Evolutionary conservation across 2,329 filamentous ascomycete species (phyloP).

Genomic region (Aspergillus ustus): DNA sequence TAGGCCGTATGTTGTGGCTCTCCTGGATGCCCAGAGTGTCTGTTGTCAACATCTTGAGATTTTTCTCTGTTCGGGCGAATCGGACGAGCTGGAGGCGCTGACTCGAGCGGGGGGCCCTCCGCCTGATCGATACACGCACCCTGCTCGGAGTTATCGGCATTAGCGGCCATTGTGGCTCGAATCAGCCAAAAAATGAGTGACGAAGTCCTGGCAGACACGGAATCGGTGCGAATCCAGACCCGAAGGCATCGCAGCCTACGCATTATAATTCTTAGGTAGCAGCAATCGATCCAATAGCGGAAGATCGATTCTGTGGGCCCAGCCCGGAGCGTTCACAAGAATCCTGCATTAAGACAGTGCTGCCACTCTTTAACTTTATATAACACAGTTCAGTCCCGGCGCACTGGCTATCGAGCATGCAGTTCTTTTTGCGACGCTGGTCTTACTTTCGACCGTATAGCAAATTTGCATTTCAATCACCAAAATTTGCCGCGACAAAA

Average conservation of each 20-base stretch:
- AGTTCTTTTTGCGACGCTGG: constrained; percentile 23
- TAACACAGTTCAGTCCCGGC: background rate
- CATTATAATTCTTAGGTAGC: background rate
- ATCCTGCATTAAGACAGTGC: background rate
- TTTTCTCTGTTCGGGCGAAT: background rate
- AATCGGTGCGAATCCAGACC: background rate
- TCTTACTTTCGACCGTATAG: constrained; percentile 28
- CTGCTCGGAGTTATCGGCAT: constrained; percentile 10
- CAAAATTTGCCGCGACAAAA: constrained; percentile 20
- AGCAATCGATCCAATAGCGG: background rate
- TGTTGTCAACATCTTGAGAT: too few relatives aligned
- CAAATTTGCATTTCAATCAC: constrained; percentile 11
- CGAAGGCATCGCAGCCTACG: background rate
- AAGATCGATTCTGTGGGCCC: background rate
- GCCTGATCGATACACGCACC: too few relatives aligned
- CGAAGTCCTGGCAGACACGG: background rate
- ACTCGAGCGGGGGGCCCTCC: too few relatives aligned
- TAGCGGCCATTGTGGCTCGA: background rate
- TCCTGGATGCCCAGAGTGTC: too few relatives aligned
- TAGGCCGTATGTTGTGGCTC: too few relatives aligned
- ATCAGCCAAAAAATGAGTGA: background rate
- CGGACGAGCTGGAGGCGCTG: background rate
- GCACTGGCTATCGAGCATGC: constrained; percentile 13
- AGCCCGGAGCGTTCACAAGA: background rate
- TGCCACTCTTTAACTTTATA: background rate